Base-by-base conservation (phyloP, 2,329 filamentous ascomycete genomes). In the Stemphylium vesicarium region DNA sequence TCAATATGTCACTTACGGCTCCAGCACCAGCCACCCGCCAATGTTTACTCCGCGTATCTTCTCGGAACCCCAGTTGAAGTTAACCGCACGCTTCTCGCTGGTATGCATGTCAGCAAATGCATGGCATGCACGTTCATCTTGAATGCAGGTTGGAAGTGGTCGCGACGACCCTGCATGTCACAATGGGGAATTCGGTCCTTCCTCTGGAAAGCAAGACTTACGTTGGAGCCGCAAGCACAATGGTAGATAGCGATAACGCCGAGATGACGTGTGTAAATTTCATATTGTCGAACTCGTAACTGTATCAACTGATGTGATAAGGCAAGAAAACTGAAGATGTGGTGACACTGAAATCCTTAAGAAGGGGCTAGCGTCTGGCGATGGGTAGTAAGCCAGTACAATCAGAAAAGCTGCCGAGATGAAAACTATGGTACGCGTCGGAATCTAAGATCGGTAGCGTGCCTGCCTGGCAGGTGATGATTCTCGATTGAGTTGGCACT, bases 1-100 rank as follows among this genome's bases (percentile, higher is more conserved):
- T 31, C 7, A 15, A 22, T 26, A 42, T 12, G 15, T 15, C 1
- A 24, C 74, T 64, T 66, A 76, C 69, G 77, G 77, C 64, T 80
- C 79, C 13, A 82, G 71, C 9, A 82, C 75, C 15, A 82, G 67
- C 80, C 80, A 82, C 35, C 80, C 80, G 24, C 80, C 80, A 56
- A 82, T 74, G 46, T 81, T 82, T n/a, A 82, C 75, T 32, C 80
- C 80, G 35, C 75, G 73, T n/a, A 85, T 78, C 59, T 79, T 81
- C 31, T 79, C 75, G 11, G 68, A 65, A n/a, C 80, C 80, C 77
- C 80, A 85, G 16, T 71, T 65, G 68, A 84, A 84, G 39, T 64
- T 69, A 4, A 76, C 76, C 12, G 63, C 60, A 35, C 78, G 68
- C 62, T 69, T 72, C 32, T 70, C 60, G 13, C 70, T 73, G 36